A percentile compares a stretch with the other conserved stretches of the same genome.
phyloP scores from a whole-genome alignment of 805 yeast genomes.

The Metschnikowia hibisci region DNA sequence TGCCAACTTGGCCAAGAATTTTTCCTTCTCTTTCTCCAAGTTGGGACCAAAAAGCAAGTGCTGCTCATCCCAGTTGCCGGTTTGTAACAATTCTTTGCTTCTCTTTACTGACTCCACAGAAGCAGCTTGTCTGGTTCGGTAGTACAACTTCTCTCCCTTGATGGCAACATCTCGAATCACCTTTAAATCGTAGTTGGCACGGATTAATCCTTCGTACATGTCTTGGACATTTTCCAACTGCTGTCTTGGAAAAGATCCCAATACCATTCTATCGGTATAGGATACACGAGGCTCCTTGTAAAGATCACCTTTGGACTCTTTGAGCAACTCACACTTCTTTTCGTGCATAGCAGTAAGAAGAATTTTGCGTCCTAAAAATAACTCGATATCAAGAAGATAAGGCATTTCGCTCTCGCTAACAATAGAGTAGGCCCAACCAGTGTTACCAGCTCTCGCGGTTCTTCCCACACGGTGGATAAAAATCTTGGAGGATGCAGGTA shows the following conservation, averaged over 20 bases:
- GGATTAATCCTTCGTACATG: conserved; percentile 56
- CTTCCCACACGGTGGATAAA: conserved; percentile 98
- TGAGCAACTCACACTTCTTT: conserved; percentile 51
- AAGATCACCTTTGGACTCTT: conserved; percentile 40
- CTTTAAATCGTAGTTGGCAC: conserved; percentile 63
- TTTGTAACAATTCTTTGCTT: conserved; percentile 66
- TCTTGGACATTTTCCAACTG: conserved; percentile 72
- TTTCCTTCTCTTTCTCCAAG: conserved; percentile 66
- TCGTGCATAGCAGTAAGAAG: conserved; percentile 67
- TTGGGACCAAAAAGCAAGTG: conserved; percentile 77
- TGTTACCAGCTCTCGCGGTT: conserved; percentile 98
- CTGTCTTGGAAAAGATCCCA: conserved; percentile 78
- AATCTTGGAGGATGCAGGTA: conserved; percentile 89
- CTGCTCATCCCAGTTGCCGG: conserved; percentile 83
- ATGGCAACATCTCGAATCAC: conserved; percentile 65
- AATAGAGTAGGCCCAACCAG: conserved; percentile 95
- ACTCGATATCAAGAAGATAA: conserved; percentile 81
- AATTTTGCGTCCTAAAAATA: conserved; percentile 82
- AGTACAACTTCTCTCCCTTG: conserved; percentile 85
- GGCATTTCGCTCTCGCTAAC: conserved; percentile 84
- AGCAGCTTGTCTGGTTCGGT: conserved; percentile 82
- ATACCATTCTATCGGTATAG: conserved; percentile 70
- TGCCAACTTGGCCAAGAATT: conserved; percentile 65
- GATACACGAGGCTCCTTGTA: conserved; percentile 56
- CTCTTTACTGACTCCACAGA: conserved; percentile 82